Evolutionary conservation across 2,329 filamentous ascomycete genomes (phyloP), one percentile per base, ranked within the genome.

Genomic region (Fusarium buxicola): DNA sequence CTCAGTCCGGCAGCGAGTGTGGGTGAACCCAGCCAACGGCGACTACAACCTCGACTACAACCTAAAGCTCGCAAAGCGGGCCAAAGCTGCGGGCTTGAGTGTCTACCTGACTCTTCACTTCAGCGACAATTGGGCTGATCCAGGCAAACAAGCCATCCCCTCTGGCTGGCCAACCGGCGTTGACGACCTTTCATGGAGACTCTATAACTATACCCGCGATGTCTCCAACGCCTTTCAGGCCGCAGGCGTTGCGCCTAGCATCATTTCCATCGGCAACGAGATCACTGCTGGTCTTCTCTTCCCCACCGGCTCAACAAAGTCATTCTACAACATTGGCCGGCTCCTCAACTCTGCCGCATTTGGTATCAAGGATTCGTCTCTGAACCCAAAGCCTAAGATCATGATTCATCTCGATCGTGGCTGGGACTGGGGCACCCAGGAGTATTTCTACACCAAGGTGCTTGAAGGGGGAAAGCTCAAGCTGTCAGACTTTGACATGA

Each of bases 401-500:
- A 87, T 92, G 86, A 84, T 92, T 35, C 90, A 92, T 69, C 81
- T 92, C 4, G 89, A 92, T 73, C 89, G 91, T 69, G 89, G 89
- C n/a, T 92, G 89, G 87, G 82, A 89, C 62, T 90, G 85, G 86
- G 79, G 75, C 4, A 83, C 84, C 3, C 89, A 92, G 71, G 76
- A 89, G 59, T 88, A 82, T 77, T 91, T 85, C 74, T 92, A 91
- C 75, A 81, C 82, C 21, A 79, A 77, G 3, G 82, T 89, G 0
- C 78, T 89, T 0, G 78, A 72, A 24, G 8, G 75, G 78, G 21
- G 87, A 84, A 2, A 78, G 79, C 1, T 77, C 89, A 4, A 70
- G 73, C 4, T 77, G 0, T 75, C 77, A 6, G 88, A 91, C 63
- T 91, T 88, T 57, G 89, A 92, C 72, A 82, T 89, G 63, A 90